A percentile compares a stretch with the other conserved stretches of the same genome.
Conservation (phyloP, 2,329 filamentous ascomycete species). For the Sclerotinia trifoliorum region DNA sequence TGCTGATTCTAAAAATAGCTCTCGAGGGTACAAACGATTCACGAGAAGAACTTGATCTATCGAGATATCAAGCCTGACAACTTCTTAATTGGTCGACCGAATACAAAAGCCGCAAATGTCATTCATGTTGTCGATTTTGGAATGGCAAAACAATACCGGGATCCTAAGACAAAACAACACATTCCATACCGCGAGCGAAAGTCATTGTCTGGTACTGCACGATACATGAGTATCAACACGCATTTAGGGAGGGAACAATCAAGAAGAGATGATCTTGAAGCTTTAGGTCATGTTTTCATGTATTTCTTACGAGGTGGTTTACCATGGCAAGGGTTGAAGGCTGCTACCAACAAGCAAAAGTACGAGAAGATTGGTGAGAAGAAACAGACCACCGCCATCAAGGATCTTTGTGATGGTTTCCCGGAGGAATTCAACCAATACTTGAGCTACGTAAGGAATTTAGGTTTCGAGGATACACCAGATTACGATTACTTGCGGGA, state of each 20-base stretch:
- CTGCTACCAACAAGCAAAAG: slow-evolving; percentile 86
- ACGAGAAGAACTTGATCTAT: slow-evolving; percentile 99
- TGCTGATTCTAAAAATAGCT: slow-evolving; percentile 51
- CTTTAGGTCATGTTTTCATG: slow-evolving; percentile 73
- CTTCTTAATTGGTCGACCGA: slow-evolving; percentile 91
- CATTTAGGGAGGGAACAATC: slow-evolving; percentile 96
- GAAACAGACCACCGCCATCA: slow-evolving; percentile 97
- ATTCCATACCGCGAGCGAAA: slow-evolving; percentile 97
- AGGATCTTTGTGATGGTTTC: slow-evolving; percentile 94
- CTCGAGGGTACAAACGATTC: slow-evolving; percentile 86
- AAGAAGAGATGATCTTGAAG: slow-evolving; percentile 91
- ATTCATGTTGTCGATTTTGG: slow-evolving; percentile 99
- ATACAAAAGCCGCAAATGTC: slow-evolving; percentile 92
- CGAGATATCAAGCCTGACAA: slow-evolving; percentile 99
- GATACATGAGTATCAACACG: slow-evolving; percentile 99
- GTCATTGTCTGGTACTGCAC: slow-evolving; percentile 90
- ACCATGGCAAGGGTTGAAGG: slow-evolving; percentile 72
- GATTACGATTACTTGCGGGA: slow-evolving; percentile 98
- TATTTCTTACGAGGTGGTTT: slow-evolving; percentile 71
- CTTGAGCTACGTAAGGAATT: slow-evolving; percentile 92
- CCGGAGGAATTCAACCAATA: slow-evolving; percentile 98
- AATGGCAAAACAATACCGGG: slow-evolving; percentile 99
- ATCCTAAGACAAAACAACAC: slow-evolving; percentile 98
- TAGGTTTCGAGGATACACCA: slow-evolving; percentile 96
- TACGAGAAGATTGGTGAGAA: slow-evolving; percentile 99